A percentile compares a stretch with the other conserved stretches of the same genome.
Evolutionary conservation across 371 early-diverging fungal genomes (phyloP).

Genomic region (Circinella umbellata): DNA sequence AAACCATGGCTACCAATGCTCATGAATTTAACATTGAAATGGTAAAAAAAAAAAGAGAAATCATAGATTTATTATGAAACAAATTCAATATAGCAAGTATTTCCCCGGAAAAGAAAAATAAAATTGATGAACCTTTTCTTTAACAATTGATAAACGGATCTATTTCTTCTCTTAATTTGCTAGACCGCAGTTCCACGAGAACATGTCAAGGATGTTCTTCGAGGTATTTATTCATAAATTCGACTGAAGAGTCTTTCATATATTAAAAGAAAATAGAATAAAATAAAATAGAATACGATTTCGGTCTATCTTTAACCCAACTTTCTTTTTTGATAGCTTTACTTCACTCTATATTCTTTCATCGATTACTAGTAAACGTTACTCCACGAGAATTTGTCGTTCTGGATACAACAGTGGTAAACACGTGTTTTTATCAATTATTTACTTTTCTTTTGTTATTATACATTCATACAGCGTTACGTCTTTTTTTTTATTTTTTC

Average conservation of each 20-base stretch:
- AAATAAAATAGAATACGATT: too few relatives aligned
- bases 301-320: neutral
- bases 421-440: constrained; percentile 1
- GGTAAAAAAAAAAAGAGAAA: constrained; percentile 25
- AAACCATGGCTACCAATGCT: constrained; percentile 26
- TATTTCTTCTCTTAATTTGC: constrained; percentile 28
- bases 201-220: constrained; percentile 66
- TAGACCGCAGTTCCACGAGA: constrained; percentile 56
- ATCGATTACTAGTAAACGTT: constrained; percentile 78
- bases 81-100: too few relatives aligned
- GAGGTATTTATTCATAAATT: constrained; percentile 48
- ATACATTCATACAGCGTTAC: neutral
- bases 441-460: constrained; percentile 1
- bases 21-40: constrained; percentile 53
- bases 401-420: constrained; percentile 75
- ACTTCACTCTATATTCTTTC: constrained; percentile 86
- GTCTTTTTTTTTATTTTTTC: neutral
- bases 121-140: too few relatives aligned
- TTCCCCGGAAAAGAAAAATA: too few relatives aligned
- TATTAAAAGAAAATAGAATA: neutral
- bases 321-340: constrained; percentile 51
- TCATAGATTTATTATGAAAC: too few relatives aligned
- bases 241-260: neutral
- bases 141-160: neutral
- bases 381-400: constrained; percentile 76